These are phyloP conservation scores for Endoconidiophora polonica DNA, from an alignment of 2,329 filamentous ascomycete genomes.

Conservation along the genomic window DNA sequence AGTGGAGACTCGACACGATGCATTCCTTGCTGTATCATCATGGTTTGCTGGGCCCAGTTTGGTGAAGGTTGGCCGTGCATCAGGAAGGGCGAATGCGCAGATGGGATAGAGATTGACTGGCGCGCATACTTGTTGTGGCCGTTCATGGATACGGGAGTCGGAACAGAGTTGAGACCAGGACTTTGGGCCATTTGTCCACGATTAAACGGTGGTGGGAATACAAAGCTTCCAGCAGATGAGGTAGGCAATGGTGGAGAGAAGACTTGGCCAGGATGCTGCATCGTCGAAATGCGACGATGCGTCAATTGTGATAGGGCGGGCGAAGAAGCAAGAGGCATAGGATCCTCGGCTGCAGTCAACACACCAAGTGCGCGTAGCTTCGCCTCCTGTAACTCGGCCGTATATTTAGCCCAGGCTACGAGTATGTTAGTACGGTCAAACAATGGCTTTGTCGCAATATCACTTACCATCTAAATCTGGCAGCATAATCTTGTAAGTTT, in stretches of 20 bases:
- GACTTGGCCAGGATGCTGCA: slow-evolving; percentile 56
- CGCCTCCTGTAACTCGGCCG: slow-evolving; percentile 69
- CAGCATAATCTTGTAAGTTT: slow-evolving; percentile 45
- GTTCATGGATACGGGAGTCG: slow-evolving; percentile 57
- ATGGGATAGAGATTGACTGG: slow-evolving; percentile 53
- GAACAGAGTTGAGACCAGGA: slow-evolving; percentile 45
- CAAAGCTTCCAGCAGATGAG: slow-evolving; percentile 37
- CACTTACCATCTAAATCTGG: slow-evolving; percentile 48
- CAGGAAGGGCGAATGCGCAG: slow-evolving; percentile 49
- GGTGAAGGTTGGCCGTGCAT: slow-evolving; percentile 46
- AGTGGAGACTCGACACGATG: slow-evolving; percentile 49
- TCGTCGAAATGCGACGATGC: slow-evolving; percentile 32
- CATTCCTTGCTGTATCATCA: slow-evolving; percentile 32
- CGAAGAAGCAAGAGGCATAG: slow-evolving; percentile 26
- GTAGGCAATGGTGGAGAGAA: slow-evolving; percentile 75
- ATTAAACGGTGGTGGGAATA: slow-evolving; percentile 42
- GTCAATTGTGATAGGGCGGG: slow-evolving; percentile 7
- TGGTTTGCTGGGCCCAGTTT: slow-evolving; percentile 40
- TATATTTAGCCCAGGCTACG: slow-evolving; percentile 56
- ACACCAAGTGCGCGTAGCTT: slow-evolving; percentile 87
- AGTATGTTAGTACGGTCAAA: slow-evolving; percentile 4
- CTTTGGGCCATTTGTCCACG: slow-evolving; percentile 44
- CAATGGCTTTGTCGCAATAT: not conserved
- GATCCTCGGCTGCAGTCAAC: slow-evolving; percentile 59
- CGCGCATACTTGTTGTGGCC: slow-evolving; percentile 44